Conservation (phyloP, 2,329 filamentous ascomycete genomes). For the Microdochium paspali region DNA sequence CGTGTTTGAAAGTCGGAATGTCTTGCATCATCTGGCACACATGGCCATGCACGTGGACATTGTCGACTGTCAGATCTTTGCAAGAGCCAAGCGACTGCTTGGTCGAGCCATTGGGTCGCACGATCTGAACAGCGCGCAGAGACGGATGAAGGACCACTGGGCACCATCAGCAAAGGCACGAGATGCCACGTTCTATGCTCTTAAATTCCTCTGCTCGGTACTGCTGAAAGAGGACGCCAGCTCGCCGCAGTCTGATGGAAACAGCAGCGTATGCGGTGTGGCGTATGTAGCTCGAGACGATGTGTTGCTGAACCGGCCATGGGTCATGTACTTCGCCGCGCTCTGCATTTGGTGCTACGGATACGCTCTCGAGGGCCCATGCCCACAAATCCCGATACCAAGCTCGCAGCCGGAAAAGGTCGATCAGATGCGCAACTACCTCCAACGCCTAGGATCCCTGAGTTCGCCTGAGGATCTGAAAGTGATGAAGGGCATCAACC, state of each 20-base stretch:
- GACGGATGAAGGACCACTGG: slow-evolving; percentile 83
- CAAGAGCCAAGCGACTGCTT: slow-evolving; percentile 73
- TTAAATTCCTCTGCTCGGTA: slow-evolving; percentile 82
- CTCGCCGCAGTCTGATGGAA: slow-evolving; percentile 24
- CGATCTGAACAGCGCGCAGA: slow-evolving; percentile 70
- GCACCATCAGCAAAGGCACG: slow-evolving; percentile 79
- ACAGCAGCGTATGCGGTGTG: slow-evolving; percentile 26
- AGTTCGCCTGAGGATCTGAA: slow-evolving; percentile 69
- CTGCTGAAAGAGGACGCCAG: slow-evolving; percentile 50
- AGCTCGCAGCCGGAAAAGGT: slow-evolving; percentile 56
- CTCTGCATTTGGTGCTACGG: slow-evolving; percentile 95
- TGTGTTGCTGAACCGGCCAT: slow-evolving; percentile 80
- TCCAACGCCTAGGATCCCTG: slow-evolving; percentile 63
- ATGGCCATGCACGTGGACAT: slow-evolving; percentile 98
- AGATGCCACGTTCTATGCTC: slow-evolving; percentile 85
- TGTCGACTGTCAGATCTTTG: slow-evolving; percentile 95
- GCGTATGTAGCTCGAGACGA: slow-evolving; percentile 80
- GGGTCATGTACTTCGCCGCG: slow-evolving; percentile 89
- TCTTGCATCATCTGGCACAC: slow-evolving; percentile 86
- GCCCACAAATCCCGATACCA: slow-evolving; percentile 42
- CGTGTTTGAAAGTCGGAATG: slow-evolving; percentile 79
- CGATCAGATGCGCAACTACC: slow-evolving; percentile 69
- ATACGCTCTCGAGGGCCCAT: slow-evolving; percentile 77
- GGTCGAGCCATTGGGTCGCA: slow-evolving; percentile 75
- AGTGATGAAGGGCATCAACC: slow-evolving; percentile 65